phyloP scores from a whole-genome alignment of 2,329 filamentous ascomycete species.

The Bisporella sp. region DNA sequence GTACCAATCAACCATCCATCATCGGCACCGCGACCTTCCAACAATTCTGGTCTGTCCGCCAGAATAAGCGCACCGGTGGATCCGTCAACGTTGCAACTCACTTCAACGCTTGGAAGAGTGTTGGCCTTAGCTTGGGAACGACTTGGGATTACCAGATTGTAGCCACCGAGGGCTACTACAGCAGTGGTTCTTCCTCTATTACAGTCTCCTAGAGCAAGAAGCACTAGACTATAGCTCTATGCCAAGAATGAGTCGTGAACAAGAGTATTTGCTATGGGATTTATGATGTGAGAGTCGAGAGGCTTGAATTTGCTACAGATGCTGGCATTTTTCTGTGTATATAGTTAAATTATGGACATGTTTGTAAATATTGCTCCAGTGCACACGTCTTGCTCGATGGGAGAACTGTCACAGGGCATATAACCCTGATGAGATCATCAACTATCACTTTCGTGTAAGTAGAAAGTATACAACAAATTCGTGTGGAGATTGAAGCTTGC shows the following conservation, averaged over 20 bases:
- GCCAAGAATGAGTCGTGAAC: not conserved
- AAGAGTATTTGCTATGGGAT: not conserved
- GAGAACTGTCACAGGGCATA: too few relatives aligned
- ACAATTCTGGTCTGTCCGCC: slow-evolving; percentile 43
- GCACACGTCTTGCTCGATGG: too few relatives aligned
- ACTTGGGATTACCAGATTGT: not conserved
- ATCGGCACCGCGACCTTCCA: slow-evolving; percentile 32
- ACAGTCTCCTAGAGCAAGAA: not conserved
- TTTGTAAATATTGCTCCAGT: too few relatives aligned
- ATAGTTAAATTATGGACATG: too few relatives aligned
- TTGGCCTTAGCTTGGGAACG: not conserved
- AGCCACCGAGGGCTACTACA: not conserved
- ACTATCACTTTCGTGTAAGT: too few relatives aligned
- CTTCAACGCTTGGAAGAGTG: slow-evolving; percentile 43
- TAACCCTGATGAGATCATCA: too few relatives aligned
- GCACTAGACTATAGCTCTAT: not conserved
- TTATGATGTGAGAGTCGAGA: not conserved
- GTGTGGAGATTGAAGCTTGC: too few relatives aligned
- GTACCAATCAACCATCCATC: slow-evolving; percentile 35
- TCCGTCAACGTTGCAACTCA: slow-evolving; percentile 42
- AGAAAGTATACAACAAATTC: too few relatives aligned
- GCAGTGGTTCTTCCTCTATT: not conserved
- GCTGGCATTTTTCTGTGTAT: too few relatives aligned
- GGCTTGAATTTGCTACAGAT: not conserved
- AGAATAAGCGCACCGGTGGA: slow-evolving; percentile 40